Base-by-base conservation (phyloP, 2,329 filamentous ascomycete species). In the Penicillium sclerotiorum region DNA sequence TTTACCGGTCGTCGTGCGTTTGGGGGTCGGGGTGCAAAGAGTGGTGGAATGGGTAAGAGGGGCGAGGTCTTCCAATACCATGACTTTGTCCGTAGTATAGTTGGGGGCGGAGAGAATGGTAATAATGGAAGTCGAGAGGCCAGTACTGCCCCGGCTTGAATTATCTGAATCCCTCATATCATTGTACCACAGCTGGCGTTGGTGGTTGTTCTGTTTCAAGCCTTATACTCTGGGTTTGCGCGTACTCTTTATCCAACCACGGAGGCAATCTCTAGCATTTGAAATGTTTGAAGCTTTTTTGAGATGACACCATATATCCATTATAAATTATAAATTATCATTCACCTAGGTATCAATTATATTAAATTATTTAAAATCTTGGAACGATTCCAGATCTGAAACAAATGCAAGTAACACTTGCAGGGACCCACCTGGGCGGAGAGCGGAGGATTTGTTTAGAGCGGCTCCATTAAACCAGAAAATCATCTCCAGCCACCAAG, bases 11-110 rank as follows among this genome's bases (percentile, higher is more conserved):
- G 90, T 49, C 82, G 90, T 53, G 90, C 89, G 0, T 95, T 97
- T 71, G 88, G 85, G 39, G 89, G 79, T 1, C 69, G 69, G 47
- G 61, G 56, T 35, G 63, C 60, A 12, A 70, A 60, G 67, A 77
- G 55, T 72, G 82, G 53, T 56, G 86, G 64, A 72, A 80, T 61
- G 43, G 64, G 66, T 6, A 87, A 86, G 65, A 81, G 88, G 54
- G 90, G 89, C 1, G 93, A 97, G 52, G 91, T 97, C 1, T 97
- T 99, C 72, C 84, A 86, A 64, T 99, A 97, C 68, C 85, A 90
- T 55, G 94, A 99, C 50, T 97, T 97, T 73, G 90, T 97, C 56
- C 82, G 79, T 55, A 86, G 82, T 21, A 75, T 89, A 42, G 78
- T 82, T 60, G 85, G 85, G 2, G 85, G 85, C 2, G 48, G 60